phyloP scores from a whole-genome alignment of 2,329 filamentous ascomycete genomes.

The Epichloe coenophiala region DNA sequence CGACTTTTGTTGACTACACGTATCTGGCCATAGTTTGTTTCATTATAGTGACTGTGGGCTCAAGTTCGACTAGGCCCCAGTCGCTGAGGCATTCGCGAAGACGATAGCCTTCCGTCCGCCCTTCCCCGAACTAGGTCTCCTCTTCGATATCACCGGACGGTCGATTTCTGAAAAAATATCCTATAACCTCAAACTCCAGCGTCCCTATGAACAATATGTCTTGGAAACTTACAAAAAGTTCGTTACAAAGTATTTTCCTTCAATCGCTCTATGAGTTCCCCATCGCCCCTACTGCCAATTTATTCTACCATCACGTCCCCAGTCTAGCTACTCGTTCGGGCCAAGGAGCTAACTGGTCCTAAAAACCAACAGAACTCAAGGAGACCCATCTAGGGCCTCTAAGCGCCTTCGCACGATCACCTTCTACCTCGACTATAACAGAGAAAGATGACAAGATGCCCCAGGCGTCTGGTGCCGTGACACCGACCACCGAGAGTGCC shows the following conservation, averaged over 20 bases:
- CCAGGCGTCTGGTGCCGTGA: slow-evolving; percentile 38
- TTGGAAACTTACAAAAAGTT: slow-evolving; percentile 47
- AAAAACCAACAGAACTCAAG: slow-evolving; percentile 54
- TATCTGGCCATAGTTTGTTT: background rate
- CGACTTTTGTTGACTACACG: background rate
- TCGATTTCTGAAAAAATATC: background rate
- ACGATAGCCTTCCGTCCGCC: background rate
- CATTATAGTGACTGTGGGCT: background rate
- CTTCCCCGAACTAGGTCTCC: background rate
- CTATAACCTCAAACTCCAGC: slow-evolving; percentile 5
- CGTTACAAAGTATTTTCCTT: slow-evolving; percentile 12
- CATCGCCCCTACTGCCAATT: background rate
- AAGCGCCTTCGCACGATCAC: slow-evolving; percentile 80
- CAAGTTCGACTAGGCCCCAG: background rate
- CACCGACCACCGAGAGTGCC: slow-evolving; percentile 52
- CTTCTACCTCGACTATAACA: slow-evolving; percentile 81
- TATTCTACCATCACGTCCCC: background rate
- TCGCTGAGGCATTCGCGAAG: background rate
- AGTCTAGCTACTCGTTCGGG: background rate
- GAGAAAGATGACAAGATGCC: slow-evolving; percentile 47
- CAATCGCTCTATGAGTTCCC: background rate
- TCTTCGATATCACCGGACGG: background rate
- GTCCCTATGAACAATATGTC: slow-evolving; percentile 30
- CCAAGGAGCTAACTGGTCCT: background rate
- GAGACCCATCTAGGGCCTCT: slow-evolving; percentile 90